Evolutionary conservation across 2,329 filamentous ascomycete genomes (phyloP).

Genomic region (Colletotrichum sp.): DNA sequence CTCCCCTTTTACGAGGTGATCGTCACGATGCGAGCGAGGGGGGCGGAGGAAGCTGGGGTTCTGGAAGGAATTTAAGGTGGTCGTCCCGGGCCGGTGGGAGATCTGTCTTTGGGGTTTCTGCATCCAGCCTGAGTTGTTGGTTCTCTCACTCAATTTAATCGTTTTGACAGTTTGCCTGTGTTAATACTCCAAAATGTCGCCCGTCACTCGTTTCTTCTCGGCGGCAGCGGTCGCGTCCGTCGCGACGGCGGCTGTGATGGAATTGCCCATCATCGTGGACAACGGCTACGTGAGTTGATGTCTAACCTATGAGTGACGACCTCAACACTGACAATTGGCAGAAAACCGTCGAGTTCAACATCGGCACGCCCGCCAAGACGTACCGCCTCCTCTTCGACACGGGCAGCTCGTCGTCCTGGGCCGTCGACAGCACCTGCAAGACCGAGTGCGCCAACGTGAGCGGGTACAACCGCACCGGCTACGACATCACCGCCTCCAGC

Average conservation of each 20-base stretch:
- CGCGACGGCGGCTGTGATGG: constrained; percentile 14
- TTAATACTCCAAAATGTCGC: neutral
- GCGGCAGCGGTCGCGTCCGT: constrained; percentile 6
- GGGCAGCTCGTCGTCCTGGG: constrained; percentile 38
- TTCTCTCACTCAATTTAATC: neutral
- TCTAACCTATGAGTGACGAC: fast-evolving
- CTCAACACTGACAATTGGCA: fast-evolving
- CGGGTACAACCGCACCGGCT: constrained; percentile 31
- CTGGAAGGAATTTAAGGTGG: neutral
- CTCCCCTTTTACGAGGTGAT: constrained; percentile 5
- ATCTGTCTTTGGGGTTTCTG: neutral
- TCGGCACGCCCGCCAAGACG: constrained; percentile 32
- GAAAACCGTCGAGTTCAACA: constrained; percentile 3
- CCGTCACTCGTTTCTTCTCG: constrained; percentile 4
- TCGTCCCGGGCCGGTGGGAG: neutral
- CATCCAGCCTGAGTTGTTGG: neutral
- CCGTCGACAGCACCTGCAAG: constrained; percentile 31
- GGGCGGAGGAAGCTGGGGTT: neutral
- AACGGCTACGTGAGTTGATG: constrained; percentile 7
- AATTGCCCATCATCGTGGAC: constrained; percentile 17
- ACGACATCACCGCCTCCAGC: constrained; percentile 29
- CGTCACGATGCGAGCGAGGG: neutral
- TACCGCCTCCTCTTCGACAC: constrained; percentile 38
- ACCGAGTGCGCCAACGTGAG: constrained; percentile 27
- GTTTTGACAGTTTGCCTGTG: neutral